phyloP scores from a whole-genome alignment of 768 basidiomycete genomes.

The Leccinum pellstonianum region DNA sequence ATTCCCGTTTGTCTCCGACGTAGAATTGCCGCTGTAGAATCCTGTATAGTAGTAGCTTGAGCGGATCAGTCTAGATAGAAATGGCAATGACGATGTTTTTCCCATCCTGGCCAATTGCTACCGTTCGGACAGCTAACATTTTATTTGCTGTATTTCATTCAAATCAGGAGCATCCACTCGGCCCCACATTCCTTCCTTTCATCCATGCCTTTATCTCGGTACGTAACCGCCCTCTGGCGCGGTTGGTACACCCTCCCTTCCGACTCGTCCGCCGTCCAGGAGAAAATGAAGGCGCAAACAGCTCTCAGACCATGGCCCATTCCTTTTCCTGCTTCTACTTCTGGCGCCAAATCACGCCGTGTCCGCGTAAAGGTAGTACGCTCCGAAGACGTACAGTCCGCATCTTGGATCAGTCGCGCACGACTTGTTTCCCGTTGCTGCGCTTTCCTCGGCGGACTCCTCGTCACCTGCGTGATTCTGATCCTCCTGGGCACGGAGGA shows the following conservation, averaged over 20 bases:
- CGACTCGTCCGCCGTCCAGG: conserved; percentile 36
- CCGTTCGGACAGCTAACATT: not conserved
- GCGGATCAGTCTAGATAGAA: not conserved
- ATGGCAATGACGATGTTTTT: not conserved
- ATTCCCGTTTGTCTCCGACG: not conserved
- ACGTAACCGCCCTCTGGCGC: conserved; percentile 11
- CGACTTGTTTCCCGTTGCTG: conserved; percentile 54
- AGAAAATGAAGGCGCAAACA: conserved; percentile 35
- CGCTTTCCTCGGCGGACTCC: conserved; percentile 49
- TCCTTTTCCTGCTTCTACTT: conserved; percentile 56
- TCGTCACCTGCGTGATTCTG: conserved; percentile 45
- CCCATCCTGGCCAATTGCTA: not conserved
- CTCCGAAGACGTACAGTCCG: conserved; percentile 37
- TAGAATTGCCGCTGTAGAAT: conserved; percentile 4
- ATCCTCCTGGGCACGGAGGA: conserved; percentile 43
- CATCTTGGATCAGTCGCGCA: conserved; percentile 50
- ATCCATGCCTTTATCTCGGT: conserved; percentile 7
- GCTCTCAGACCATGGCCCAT: conserved; percentile 47
- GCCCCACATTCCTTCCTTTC: not conserved
- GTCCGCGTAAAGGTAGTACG: conserved; percentile 60
- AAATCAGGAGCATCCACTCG: not conserved
- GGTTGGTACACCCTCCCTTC: conserved; percentile 4
- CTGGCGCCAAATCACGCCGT: conserved; percentile 49
- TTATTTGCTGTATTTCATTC: not conserved
- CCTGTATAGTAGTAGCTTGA: conserved; percentile 4